Evolutionary conservation across 768 basidiomycete species (phyloP).

Genomic region (Kwoniella europaea): DNA sequence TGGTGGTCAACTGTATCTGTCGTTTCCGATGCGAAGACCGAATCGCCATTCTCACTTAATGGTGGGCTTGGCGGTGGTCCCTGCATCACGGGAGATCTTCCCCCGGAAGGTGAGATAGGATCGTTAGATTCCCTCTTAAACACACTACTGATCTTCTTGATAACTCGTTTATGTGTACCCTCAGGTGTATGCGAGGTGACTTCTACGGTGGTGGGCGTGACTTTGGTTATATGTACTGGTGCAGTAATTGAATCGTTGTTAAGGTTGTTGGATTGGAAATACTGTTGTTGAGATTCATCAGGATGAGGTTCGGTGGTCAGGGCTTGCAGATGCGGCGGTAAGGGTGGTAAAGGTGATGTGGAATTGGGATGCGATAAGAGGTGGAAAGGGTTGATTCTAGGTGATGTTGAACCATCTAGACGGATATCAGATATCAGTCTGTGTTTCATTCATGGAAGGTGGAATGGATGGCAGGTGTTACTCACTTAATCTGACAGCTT

Average conservation of each 20-base stretch:
- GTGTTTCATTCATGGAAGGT: background rate
- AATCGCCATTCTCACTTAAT: slow-evolving; percentile 42
- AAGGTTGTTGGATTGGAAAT: slow-evolving; percentile 2
- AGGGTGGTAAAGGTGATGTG: slow-evolving; percentile 31
- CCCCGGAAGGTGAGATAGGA: background rate
- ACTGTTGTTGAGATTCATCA: slow-evolving; percentile 23
- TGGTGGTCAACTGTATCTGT: slow-evolving; percentile 18
- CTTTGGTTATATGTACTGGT: slow-evolving; percentile 52
- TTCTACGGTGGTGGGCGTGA: slow-evolving; percentile 45
- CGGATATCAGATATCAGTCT: background rate
- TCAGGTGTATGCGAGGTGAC: slow-evolving; percentile 17
- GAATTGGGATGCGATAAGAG: slow-evolving; percentile 44
- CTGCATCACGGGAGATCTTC: slow-evolving; percentile 29
- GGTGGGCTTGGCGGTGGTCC: slow-evolving; percentile 55
- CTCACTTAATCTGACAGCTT: slow-evolving; percentile 27
- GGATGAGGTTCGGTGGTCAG: slow-evolving; percentile 18
- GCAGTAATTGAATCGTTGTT: slow-evolving; percentile 8
- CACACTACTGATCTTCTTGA: slow-evolving; percentile 40
- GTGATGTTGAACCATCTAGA: slow-evolving; percentile 24
- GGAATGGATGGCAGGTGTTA: background rate
- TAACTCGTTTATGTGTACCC: slow-evolving; percentile 16
- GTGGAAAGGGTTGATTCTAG: slow-evolving; percentile 56
- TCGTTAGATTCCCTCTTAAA: slow-evolving; percentile 30
- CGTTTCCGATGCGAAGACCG: slow-evolving; percentile 17
- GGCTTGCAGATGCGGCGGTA: slow-evolving; percentile 40